These are phyloP conservation scores for Fraxinus pennsylvanica DNA, from an alignment of 257 asterid genomes.

Conservation along the genomic window DNA sequence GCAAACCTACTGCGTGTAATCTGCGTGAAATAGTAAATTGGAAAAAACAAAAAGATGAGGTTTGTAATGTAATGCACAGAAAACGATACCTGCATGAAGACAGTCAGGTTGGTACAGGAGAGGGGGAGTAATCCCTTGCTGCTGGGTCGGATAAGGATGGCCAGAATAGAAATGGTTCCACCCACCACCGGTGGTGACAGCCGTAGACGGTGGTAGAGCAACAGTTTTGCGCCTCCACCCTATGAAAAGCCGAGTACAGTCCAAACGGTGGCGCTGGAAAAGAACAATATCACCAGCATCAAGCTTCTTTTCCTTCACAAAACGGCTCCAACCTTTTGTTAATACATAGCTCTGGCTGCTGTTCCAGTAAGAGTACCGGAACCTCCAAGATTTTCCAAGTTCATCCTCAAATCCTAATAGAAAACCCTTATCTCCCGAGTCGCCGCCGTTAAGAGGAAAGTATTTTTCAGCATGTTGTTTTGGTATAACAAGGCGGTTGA, in stretches of 20 bases:
- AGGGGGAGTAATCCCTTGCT: conserved; percentile 35
- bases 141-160: conserved; percentile 48
- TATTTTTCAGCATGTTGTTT: conserved; percentile 92
- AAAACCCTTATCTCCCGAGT: conserved; percentile 60
- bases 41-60: conserved; percentile 26
- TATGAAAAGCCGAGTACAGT: conserved; percentile 59
- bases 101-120: conserved; percentile 53
- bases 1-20: background rate
- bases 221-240: conserved; percentile 72
- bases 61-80: conserved; percentile 13
- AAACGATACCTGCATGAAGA: conserved; percentile 65
- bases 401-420: conserved; percentile 79
- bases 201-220: conserved; percentile 12
- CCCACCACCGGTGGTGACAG: conserved; percentile 24
- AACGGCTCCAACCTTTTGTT: conserved; percentile 96
- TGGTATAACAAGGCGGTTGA: conserved; percentile 90
- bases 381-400: conserved; percentile 74
- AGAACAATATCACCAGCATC: conserved; percentile 82
- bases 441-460: conserved; percentile 60
- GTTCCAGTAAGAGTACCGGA: conserved; percentile 89
- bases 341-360: conserved; percentile 95
- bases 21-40: background rate
- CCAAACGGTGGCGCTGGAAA: conserved; percentile 64
- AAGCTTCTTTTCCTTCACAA: conserved; percentile 81
- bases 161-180: conserved; percentile 34